Base-by-base conservation (phyloP, 1,284 basidiomycete species). In the Psilocybe mexicana region DNA sequence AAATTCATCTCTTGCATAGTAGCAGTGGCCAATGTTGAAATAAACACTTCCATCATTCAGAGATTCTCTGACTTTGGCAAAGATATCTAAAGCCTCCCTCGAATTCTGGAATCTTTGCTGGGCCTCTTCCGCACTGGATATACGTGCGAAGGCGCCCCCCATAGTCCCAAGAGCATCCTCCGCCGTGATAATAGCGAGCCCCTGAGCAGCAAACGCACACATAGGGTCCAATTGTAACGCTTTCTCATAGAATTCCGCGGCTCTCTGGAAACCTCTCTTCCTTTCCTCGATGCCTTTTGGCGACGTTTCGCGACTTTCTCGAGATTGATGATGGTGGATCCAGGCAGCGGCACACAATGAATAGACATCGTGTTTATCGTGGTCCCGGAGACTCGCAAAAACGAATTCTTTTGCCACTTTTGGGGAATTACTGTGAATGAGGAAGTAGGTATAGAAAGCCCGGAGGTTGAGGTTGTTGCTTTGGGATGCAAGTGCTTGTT, bases 1-100 rank as follows among this genome's bases (percentile, higher is more conserved):
- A 70, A 90, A 96, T 70, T 98, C 95, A 58, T 96, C 95, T 52
- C 92, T 81, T 28, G 86, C 81, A 69, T 93, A 96, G 71, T 95
- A 91, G 66, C 94, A 96, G 69, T 97, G 96, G 0, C 95, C 96
- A 79, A 97, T 95, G 70, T 98, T 98, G 67, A 93, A 80, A 67
- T 95, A 94, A 6, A 96, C 94, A 63, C 90, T 90, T 1, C 92
- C 92, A 61, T 94, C 91, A 58, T 86, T 84, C 52, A 94, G 73
- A 2, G 87, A 90, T 74, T 97, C 95, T 59, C 92, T 82, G 54
- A 97, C 90, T 72, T 95, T 94, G 5, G 87, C 88, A 65, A 98
- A 92, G 25, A 96, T 82, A 52, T 90, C 87, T 36, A 98, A 74
- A 0, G 95, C 94, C 58, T 96, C 93, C 10, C 91, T 80, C 1